Percentiles rank a stretch among this genome's conserved stretches.
These are phyloP conservation scores for Leccinum variicolor DNA, from an alignment of 768 basidiomycete species.

Conservation along the genomic window DNA sequence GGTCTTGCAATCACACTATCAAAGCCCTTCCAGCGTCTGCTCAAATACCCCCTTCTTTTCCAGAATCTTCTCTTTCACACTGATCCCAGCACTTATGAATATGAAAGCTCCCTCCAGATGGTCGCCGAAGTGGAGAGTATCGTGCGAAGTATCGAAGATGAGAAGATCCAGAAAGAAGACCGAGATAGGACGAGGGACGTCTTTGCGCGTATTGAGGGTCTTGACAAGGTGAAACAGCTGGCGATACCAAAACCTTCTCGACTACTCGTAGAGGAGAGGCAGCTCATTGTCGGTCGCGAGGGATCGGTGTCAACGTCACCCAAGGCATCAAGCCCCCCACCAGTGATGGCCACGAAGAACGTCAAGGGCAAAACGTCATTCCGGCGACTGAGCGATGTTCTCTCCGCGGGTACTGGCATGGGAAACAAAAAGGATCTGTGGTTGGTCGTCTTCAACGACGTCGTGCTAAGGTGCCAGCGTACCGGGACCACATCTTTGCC, in stretches of 20 bases:
- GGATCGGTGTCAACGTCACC: constrained; percentile 15
- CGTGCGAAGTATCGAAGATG: constrained; percentile 95
- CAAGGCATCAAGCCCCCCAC: constrained; percentile 34
- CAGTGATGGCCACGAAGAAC: constrained; percentile 43
- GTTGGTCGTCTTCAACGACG: constrained; percentile 96
- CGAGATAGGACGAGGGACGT: constrained; percentile 93
- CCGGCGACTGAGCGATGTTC: constrained; percentile 87
- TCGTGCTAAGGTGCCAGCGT: constrained; percentile 86
- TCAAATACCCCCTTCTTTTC: constrained; percentile 96
- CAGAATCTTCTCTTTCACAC: constrained; percentile 97
- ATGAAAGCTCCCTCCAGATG: constrained; percentile 94
- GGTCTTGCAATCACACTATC: constrained; percentile 93
- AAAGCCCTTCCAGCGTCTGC: constrained; percentile 94
- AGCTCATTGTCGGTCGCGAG: constrained; percentile 39
- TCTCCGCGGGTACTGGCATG: constrained; percentile 53
- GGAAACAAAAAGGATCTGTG: constrained; percentile 84
- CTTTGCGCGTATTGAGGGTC: constrained; percentile 92
- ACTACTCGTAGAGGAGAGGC: constrained; percentile 79
- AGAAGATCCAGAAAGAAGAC: constrained; percentile 96
- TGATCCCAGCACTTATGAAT: constrained; percentile 96
- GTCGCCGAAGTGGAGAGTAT: constrained; percentile 96
- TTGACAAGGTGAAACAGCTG: constrained; percentile 91
- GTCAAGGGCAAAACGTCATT: constrained; percentile 84
- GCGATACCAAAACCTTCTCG: constrained; percentile 89
- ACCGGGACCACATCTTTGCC: constrained; percentile 87